Percentiles rank a stretch among this genome's conserved stretches.
phyloP scores from a whole-genome alignment of 352 stramenopile genomes.

The Phytophthora boehmeriae region DNA sequence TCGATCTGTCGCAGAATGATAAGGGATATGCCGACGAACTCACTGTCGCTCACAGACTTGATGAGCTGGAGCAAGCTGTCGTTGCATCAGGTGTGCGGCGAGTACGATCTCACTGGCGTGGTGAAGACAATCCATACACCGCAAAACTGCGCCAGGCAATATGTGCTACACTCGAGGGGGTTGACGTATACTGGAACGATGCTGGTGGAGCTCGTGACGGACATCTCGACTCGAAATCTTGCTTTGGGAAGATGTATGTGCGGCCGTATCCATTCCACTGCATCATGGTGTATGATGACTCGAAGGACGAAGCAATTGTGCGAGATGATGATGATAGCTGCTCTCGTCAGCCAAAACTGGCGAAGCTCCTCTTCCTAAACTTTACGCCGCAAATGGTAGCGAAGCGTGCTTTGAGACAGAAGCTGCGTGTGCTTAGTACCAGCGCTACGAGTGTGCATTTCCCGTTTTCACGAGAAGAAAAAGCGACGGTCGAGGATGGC shows the following conservation, averaged over 20 bases:
- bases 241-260: constrained; percentile 61
- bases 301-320: constrained; percentile 49
- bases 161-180: constrained; percentile 40
- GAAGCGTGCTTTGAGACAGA: constrained; percentile 36
- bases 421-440: constrained; percentile 37
- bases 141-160: constrained; percentile 33
- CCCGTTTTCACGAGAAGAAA: constrained; percentile 32
- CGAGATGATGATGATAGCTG: constrained; percentile 24
- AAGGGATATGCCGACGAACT: constrained; percentile 16
- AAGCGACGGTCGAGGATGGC: constrained; percentile 41
- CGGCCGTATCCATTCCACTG: constrained; percentile 56
- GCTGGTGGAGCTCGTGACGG: constrained; percentile 37
- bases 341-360: constrained; percentile 12
- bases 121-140: constrained; percentile 31
- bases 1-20: constrained; percentile 16
- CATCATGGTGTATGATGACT: constrained; percentile 55
- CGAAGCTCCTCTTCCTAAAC: constrained; percentile 40
- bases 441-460: constrained; percentile 24
- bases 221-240: constrained; percentile 39
- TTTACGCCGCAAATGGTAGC: constrained; percentile 33
- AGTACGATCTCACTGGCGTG: constrained; percentile 43
- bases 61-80: constrained; percentile 35
- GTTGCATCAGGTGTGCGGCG: constrained; percentile 37
- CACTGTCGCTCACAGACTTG: constrained; percentile 33
- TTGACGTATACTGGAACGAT: constrained; percentile 54